phyloP scores from a whole-genome alignment of 371 early-diverging fungal genomes.

The Mortierella sp. region DNA sequence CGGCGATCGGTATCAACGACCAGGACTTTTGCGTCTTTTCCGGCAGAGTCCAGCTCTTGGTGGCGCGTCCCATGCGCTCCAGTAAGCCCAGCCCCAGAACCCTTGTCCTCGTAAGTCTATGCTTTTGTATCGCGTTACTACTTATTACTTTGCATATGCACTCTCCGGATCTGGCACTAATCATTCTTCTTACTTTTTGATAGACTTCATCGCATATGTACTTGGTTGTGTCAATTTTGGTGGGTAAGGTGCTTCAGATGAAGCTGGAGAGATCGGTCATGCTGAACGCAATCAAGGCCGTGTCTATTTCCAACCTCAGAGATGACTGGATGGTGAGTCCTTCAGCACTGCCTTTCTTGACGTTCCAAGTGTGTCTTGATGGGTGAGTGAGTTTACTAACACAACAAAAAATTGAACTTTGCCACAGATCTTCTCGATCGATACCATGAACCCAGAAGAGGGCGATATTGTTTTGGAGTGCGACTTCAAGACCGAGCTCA shows the following conservation, averaged over 20 bases:
- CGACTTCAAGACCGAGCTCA: constrained; percentile 89
- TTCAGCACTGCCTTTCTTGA: constrained; percentile 72
- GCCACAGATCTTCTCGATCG: constrained; percentile 43
- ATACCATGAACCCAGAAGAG: constrained; percentile 57
- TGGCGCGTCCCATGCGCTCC: constrained; percentile 84
- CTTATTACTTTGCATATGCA: background rate
- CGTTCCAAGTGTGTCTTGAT: constrained; percentile 35
- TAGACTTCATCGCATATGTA: constrained; percentile 73
- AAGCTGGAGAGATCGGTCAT: constrained; percentile 66
- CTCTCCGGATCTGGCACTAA: no score
- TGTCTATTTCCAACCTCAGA: constrained; percentile 75
- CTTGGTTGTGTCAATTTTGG: constrained; percentile 69
- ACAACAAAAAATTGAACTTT: no score
- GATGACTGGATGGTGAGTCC: constrained; percentile 92
- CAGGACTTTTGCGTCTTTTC: constrained; percentile 79
- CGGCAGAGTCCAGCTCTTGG: constrained; percentile 73
- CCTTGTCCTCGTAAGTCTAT: constrained; percentile 70
- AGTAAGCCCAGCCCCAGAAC: constrained; percentile 84
- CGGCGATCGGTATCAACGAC: constrained; percentile 69
- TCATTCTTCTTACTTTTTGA: background rate
- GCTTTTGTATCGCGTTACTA: no score
- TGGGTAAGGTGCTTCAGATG: constrained; percentile 70
- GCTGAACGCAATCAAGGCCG: constrained; percentile 65
- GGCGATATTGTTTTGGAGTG: constrained; percentile 58
- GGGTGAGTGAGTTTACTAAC: background rate